phyloP scores from a whole-genome alignment of 106 monocot species.

The Dendrobium chrysotoxum region DNA sequence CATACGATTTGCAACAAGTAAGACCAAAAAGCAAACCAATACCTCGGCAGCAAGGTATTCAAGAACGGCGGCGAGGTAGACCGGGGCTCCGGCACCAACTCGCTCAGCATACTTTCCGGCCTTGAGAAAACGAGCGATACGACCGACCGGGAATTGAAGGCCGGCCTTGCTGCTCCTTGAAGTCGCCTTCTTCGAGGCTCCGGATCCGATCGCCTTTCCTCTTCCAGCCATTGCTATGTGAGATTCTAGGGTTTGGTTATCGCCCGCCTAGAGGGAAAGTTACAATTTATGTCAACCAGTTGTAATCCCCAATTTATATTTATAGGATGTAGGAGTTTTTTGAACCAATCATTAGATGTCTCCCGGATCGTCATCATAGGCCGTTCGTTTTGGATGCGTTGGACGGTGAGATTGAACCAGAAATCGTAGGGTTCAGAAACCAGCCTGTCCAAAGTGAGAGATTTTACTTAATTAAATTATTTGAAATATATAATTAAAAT shows the following conservation, averaged over 20 bases:
- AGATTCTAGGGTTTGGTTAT: background rate
- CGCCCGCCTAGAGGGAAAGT: background rate
- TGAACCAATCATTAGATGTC: background rate
- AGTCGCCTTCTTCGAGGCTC: slow-evolving; percentile 12
- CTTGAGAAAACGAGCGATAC: slow-evolving; percentile 61
- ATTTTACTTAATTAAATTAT: no score
- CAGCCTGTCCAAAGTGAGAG: no score
- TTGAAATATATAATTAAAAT: no score
- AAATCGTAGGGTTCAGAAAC: background rate
- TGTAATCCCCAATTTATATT: background rate
- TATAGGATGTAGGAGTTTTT: background rate
- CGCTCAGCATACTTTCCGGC: slow-evolving; percentile 54
- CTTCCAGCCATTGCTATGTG: slow-evolving; percentile 14
- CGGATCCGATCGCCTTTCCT: slow-evolving; percentile 18
- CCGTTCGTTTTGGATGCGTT: background rate
- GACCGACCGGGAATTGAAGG: slow-evolving; percentile 61
- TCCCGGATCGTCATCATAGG: background rate
- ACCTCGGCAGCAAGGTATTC: slow-evolving; percentile 40
- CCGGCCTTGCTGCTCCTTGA: slow-evolving; percentile 50
- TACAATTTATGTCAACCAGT: background rate
- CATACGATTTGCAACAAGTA: no score
- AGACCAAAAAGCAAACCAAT: background rate
- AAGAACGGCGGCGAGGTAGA: slow-evolving; percentile 34
- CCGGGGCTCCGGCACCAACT: slow-evolving; percentile 43
- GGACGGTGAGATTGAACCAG: background rate